These are phyloP conservation scores for Penicillium bovifimosum DNA, from an alignment of 495 filamentous ascomycete genomes.

Conservation along the genomic window DNA sequence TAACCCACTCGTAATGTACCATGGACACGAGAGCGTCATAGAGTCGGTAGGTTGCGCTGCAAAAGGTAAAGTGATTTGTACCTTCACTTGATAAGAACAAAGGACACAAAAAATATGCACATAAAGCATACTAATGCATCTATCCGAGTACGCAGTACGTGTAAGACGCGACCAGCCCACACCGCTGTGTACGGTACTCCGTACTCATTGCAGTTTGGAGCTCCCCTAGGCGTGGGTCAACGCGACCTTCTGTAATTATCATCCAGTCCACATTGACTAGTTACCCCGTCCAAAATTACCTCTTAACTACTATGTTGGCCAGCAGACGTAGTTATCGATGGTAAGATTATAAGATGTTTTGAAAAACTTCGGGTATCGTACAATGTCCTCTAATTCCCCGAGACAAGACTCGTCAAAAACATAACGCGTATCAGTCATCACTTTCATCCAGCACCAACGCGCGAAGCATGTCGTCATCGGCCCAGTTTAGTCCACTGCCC, in stretches of 20 bases:
- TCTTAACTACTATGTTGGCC: no score
- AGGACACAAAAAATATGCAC: no score
- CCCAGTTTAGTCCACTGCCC: slow-evolving; percentile 83
- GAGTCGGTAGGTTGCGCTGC: no score
- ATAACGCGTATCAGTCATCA: slow-evolving; percentile 38
- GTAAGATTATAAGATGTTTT: background rate
- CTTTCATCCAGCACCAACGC: slow-evolving; percentile 72
- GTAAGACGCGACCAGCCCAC: background rate
- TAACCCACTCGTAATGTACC: slow-evolving; percentile 21
- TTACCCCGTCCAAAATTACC: background rate
- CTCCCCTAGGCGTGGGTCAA: background rate
- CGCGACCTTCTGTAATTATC: background rate
- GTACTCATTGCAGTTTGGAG: background rate
- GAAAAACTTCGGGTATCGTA: background rate
- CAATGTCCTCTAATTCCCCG: background rate
- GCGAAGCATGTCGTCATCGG: slow-evolving; percentile 59
- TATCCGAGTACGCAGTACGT: background rate
- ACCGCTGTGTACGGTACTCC: background rate
- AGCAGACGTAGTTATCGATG: no score
- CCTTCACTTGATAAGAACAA: no score
- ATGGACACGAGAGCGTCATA: slow-evolving; percentile 19
- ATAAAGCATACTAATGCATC: background rate
- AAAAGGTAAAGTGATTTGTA: no score
- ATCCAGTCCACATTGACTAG: background rate
- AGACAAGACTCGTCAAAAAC: background rate